These are phyloP conservation scores for Coniochaeta sp. DNA, from an alignment of 2,329 filamentous ascomycete species.

Conservation along the genomic window DNA sequence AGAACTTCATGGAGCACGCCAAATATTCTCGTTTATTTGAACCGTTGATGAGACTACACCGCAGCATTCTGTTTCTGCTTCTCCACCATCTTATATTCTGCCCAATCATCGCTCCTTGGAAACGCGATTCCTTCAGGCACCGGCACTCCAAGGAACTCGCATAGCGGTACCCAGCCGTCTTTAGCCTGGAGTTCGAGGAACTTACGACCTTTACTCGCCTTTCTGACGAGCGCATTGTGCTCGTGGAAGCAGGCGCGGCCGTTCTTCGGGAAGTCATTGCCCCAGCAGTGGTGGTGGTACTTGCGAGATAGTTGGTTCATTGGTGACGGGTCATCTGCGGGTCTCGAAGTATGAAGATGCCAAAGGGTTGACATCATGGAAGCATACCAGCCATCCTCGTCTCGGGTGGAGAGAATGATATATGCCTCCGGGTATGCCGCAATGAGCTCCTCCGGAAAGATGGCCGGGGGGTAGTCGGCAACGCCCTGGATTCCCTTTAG, in stretches of 20 bases:
- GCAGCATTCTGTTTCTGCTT: slow-evolving; percentile 5
- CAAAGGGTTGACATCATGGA: slow-evolving; percentile 26
- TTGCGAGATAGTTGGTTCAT: slow-evolving; percentile 16
- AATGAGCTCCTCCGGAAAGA: slow-evolving; percentile 49
- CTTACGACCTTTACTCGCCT: slow-evolving; percentile 7
- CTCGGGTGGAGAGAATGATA: slow-evolving; percentile 50
- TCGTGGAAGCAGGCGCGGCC: slow-evolving; percentile 14
- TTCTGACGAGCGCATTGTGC: slow-evolving; percentile 17
- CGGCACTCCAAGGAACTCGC: slow-evolving; percentile 16
- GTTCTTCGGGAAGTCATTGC: slow-evolving; percentile 16
- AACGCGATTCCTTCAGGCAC: slow-evolving; percentile 14
- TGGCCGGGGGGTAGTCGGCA: slow-evolving; percentile 21
- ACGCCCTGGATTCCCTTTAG: slow-evolving; percentile 8
- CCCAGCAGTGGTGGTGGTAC: slow-evolving; percentile 21
- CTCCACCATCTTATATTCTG: slow-evolving; percentile 17
- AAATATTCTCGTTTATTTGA: no score
- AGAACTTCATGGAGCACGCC: background rate
- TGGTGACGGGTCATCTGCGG: slow-evolving; percentile 8
- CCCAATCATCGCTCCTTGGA: slow-evolving; percentile 21
- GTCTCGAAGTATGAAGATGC: slow-evolving; percentile 12
- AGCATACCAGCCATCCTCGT: slow-evolving; percentile 50
- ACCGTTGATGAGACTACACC: no score
- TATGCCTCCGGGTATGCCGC: slow-evolving; percentile 56
- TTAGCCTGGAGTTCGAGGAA: slow-evolving; percentile 19
- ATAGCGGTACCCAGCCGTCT: slow-evolving; percentile 19